Evolutionary conservation across 208 protist genomes (phyloP).

Genomic region (Trypanosoma congolense): DNA sequence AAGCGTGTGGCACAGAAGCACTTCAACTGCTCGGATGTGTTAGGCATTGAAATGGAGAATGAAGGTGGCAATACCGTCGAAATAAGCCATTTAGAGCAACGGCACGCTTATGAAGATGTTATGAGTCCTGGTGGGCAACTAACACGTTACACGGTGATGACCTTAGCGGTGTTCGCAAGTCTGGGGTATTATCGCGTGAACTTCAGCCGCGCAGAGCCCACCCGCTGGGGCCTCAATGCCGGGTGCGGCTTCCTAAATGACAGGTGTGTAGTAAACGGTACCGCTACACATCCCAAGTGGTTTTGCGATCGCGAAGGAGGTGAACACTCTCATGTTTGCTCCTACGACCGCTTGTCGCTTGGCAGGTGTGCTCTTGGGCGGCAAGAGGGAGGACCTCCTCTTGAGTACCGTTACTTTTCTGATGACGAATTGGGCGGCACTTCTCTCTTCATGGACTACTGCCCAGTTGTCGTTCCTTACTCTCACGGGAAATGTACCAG

Average conservation of each 20-base stretch:
- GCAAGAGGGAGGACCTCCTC: neutral
- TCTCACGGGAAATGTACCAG: neutral
- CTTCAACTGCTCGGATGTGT: slow-evolving; percentile 49
- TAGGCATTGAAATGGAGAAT: slow-evolving; percentile 65
- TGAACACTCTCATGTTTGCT: neutral
- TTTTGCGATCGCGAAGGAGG: neutral
- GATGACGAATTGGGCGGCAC: neutral
- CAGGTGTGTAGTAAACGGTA: slow-evolving; percentile 29
- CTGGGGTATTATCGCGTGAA: slow-evolving; percentile 62
- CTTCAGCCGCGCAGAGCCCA: slow-evolving; percentile 42
- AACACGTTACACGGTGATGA: slow-evolving; percentile 51
- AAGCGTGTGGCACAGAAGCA: slow-evolving; percentile 30
- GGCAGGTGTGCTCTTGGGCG: neutral
- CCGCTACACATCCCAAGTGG: neutral
- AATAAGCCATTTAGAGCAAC: slow-evolving; percentile 25
- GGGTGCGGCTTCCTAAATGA: slow-evolving; percentile 46
- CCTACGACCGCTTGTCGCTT: neutral
- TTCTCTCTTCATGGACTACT: neutral
- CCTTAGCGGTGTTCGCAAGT: slow-evolving; percentile 66
- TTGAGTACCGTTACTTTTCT: neutral
- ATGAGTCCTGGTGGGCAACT: slow-evolving; percentile 38
- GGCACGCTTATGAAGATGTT: neutral
- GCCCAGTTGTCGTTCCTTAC: neutral
- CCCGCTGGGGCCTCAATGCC: slow-evolving; percentile 49
- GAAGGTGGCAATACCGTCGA: slow-evolving; percentile 32